Base-by-base conservation (phyloP, 257 asterid species). In the Petrea volubilis region DNA sequence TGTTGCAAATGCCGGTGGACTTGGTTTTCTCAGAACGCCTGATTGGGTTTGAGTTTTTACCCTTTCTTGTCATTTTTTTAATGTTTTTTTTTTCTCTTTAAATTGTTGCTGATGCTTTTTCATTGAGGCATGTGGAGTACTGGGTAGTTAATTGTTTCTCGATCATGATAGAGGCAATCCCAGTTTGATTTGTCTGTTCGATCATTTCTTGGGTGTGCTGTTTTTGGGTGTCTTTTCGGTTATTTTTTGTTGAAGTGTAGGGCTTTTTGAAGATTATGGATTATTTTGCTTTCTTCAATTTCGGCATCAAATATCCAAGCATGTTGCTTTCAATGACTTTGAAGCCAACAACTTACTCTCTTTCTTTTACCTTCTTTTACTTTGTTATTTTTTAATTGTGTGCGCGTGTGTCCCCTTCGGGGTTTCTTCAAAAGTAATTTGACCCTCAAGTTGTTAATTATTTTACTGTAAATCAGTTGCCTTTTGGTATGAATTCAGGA, bases 1-100 rank as follows among this genome's bases (percentile, higher is more conserved):
- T 58, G 93, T 90, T 65, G 97, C 97, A 6, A 90, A 87, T 61
- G 83, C 97, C 20, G 97, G 93, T 40, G 89, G 80, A 6, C 86
- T 93, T 58, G 97, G 87, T 65, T 44, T 90, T 57, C 95, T 90
- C 29, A 74, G 96, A 74, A 81, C 81, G n/a, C 97, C 97, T 62
- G 95, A 87, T 78, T 84, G 96, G 95, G 96, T 92, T 27, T 10
- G 28, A 0, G 13, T 51, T 33, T 21, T 7, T 29, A 7, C 38
- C 27, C 1, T 9, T 63, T 17, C 7, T 29, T 49, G 1, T 57
- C 27, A 17, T 21, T 4, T 9, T 13, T 33, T 18, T 6, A 0
- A 13, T 0, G 10, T n/a, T 41, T 2, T 31, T 56, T 58, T 68
- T 21, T 24, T 10, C 4, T 40, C 23, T 36, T 63, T 55, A 9